Evolutionary conservation across 1,284 basidiomycete genomes (phyloP).

Genomic region (Ceratobasidium sp.): DNA sequence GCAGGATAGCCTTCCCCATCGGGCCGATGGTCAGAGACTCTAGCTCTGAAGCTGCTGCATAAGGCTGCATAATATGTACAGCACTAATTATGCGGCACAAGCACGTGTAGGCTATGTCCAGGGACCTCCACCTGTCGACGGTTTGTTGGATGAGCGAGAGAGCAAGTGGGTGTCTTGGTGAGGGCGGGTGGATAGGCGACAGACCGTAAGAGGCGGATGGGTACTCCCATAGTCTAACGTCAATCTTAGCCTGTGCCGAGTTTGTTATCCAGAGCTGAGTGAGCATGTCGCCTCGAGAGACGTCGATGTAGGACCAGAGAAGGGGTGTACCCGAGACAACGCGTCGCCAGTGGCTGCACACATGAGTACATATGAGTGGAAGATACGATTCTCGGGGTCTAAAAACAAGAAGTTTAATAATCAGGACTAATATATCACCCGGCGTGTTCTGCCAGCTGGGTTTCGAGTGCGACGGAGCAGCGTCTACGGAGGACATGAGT

Average conservation of each 20-base stretch:
- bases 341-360: background rate
- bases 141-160: background rate
- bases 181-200: too few species aligned
- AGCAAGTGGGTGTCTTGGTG: too few species aligned
- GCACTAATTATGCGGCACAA: too few species aligned
- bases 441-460: background rate
- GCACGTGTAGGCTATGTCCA: background rate
- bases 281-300: background rate
- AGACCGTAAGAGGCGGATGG: background rate
- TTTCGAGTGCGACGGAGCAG: background rate
- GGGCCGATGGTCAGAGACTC: constrained; percentile 13
- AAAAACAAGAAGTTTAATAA: background rate
- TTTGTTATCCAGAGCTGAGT: constrained; percentile 4
- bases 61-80: too few species aligned
- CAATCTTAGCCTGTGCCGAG: background rate
- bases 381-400: background rate
- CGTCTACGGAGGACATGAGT: too few species aligned
- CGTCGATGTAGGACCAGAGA: background rate
- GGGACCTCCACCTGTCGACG: background rate
- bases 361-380: background rate
- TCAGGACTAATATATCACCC: background rate
- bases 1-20: background rate
- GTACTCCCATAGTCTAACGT: constrained; percentile 6
- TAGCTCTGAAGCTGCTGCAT: background rate
- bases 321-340: background rate